Evolutionary conservation across 2,329 filamentous ascomycete species (phyloP).

Genomic region (Xylaria sp.): DNA sequence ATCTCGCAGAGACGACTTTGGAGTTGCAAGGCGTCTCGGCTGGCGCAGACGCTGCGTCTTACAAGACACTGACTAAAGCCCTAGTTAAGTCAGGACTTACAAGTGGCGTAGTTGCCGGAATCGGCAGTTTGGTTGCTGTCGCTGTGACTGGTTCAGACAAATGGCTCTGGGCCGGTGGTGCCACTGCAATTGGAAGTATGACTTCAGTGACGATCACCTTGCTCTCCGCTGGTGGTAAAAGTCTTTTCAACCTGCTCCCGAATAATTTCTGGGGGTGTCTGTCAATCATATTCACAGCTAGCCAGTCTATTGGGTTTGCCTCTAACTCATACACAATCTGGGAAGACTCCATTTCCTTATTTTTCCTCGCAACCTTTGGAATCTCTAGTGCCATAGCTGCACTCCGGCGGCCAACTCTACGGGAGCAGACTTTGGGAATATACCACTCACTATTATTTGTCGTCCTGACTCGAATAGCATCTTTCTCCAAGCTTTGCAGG

Average conservation of each 20-base stretch:
- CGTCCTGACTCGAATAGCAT: slow-evolving; percentile 77
- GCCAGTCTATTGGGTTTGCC: slow-evolving; percentile 90
- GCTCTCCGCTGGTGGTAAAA: slow-evolving; percentile 49
- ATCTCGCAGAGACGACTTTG: slow-evolving; percentile 63
- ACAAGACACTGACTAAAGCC: slow-evolving; percentile 47
- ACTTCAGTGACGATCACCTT: slow-evolving; percentile 49
- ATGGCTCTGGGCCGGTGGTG: slow-evolving; percentile 49
- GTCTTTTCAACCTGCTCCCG: slow-evolving; percentile 64
- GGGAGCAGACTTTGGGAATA: slow-evolving; percentile 75
- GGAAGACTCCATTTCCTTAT: slow-evolving; percentile 94
- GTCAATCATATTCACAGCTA: slow-evolving; percentile 78
- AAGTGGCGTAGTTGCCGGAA: slow-evolving; percentile 44
- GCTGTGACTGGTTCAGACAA: slow-evolving; percentile 46
- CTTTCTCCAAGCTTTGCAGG: slow-evolving; percentile 88
- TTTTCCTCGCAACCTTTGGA: slow-evolving; percentile 89
- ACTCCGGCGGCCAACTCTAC: slow-evolving; percentile 69
- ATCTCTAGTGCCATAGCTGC: slow-evolving; percentile 75
- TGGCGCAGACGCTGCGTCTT: slow-evolving; percentile 40
- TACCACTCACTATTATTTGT: slow-evolving; percentile 88
- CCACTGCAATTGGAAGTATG: slow-evolving; percentile 53
- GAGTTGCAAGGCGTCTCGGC: slow-evolving; percentile 52
- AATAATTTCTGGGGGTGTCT: slow-evolving; percentile 89
- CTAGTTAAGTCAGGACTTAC: slow-evolving; percentile 47
- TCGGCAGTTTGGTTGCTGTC: slow-evolving; percentile 41
- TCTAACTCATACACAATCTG: slow-evolving; percentile 99